Percentiles rank a stretch among this genome's conserved stretches.
phyloP scores from a whole-genome alignment of 495 filamentous ascomycete species.

The Terfezia claveryi region DNA sequence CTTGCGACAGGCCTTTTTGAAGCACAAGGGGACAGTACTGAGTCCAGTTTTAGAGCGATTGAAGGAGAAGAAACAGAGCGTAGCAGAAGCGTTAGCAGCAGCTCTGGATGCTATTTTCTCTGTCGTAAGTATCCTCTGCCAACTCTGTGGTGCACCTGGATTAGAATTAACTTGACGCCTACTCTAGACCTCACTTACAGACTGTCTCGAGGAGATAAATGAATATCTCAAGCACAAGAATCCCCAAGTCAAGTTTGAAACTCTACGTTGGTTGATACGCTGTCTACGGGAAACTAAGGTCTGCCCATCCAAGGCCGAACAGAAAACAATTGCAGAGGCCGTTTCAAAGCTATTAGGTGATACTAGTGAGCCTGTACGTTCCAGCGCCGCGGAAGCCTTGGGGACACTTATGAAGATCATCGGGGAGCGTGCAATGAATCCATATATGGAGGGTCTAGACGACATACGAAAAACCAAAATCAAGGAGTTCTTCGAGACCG shows the following conservation, averaged over 20 bases:
- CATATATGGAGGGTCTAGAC: constrained; percentile 82
- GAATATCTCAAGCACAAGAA: constrained; percentile 85
- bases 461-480: constrained; percentile 92
- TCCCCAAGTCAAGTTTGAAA: constrained; percentile 87
- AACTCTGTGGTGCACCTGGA: too few relatives aligned
- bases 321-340: constrained; percentile 63
- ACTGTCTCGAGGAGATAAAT: constrained; percentile 71
- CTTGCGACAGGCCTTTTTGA: constrained; percentile 51
- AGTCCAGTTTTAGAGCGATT: constrained; percentile 75
- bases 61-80: constrained; percentile 87
- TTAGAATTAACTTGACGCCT: too few relatives aligned
- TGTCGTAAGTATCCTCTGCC: constrained; percentile 22
- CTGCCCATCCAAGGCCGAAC: constrained; percentile 61
- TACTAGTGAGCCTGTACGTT: constrained; percentile 59
- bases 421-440: constrained; percentile 89
- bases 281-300: constrained; percentile 67
- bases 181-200: constrained; percentile 40
- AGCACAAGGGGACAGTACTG: constrained; percentile 60
- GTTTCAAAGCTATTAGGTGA: constrained; percentile 78
- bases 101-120: constrained; percentile 73
- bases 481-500: constrained; percentile 80
- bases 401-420: constrained; percentile 98
- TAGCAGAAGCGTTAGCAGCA: constrained; percentile 65
- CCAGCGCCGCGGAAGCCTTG: constrained; percentile 72
- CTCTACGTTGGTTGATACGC: constrained; percentile 70